A percentile compares a stretch with the other conserved stretches of the same genome.
Evolutionary conservation across 2,329 filamentous ascomycete species (phyloP).

Genomic region (Gnomoniopsis smithogilvyi): DNA sequence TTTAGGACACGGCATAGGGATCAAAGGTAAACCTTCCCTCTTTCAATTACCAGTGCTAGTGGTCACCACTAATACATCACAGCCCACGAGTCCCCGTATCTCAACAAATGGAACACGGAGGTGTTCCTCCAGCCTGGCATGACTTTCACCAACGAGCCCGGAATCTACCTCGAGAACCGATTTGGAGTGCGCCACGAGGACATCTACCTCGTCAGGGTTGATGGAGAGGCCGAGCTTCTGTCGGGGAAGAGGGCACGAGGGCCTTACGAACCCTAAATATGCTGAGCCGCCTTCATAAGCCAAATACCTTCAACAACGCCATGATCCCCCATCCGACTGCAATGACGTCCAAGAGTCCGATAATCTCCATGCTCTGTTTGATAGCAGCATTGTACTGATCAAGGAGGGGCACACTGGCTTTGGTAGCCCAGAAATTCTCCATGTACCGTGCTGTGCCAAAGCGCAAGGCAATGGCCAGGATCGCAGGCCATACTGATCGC

Average conservation of each 20-base stretch:
- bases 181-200: conserved; percentile 65
- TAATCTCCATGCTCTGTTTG: conserved; percentile 23
- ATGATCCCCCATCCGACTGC: conserved; percentile 23
- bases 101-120: conserved; percentile 58
- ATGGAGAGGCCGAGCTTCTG: conserved; percentile 51
- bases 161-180: conserved; percentile 55
- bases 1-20: conserved; percentile 62
- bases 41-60: background rate
- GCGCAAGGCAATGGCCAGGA: conserved; percentile 19
- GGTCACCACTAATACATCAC: background rate
- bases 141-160: conserved; percentile 63
- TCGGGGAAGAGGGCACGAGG: conserved; percentile 49
- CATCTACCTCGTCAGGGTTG: conserved; percentile 52
- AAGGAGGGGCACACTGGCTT: conserved; percentile 27
- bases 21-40: conserved; percentile 42
- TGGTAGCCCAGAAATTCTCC: conserved; percentile 26
- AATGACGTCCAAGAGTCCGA: conserved; percentile 19
- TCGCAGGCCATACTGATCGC: conserved; percentile 19
- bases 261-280: conserved; percentile 48
- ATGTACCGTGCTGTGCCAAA: conserved; percentile 23
- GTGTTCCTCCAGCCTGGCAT: conserved; percentile 51
- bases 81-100: conserved; percentile 61
- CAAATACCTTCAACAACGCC: conserved; percentile 21
- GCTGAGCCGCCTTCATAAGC: background rate
- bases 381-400: conserved; percentile 29